Evolutionary conservation across 768 basidiomycete species (phyloP).

Genomic region (Leucocoprinus sp.): DNA sequence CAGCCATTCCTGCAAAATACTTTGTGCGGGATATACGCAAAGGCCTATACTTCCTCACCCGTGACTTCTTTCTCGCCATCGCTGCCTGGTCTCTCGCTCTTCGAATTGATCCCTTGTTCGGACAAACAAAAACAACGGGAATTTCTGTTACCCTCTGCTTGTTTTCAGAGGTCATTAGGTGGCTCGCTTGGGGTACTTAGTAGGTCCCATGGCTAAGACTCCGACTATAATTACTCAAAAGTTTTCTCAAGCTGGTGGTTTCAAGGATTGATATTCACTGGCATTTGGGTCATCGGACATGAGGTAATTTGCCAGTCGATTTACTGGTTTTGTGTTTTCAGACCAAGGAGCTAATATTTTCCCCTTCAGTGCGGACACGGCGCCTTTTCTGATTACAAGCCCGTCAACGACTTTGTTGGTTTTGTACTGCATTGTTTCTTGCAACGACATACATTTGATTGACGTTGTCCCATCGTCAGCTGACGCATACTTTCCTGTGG

Average conservation of each 20-base stretch:
- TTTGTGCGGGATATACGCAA: constrained; percentile 35
- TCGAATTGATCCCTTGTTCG: constrained; percentile 36
- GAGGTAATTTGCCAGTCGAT: constrained; percentile 30
- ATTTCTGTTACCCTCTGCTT: constrained; percentile 24
- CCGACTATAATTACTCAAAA: neutral
- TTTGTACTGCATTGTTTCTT: constrained; percentile 30
- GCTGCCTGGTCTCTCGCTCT: constrained; percentile 34
- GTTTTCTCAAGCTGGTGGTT: constrained; percentile 44
- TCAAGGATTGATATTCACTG: constrained; percentile 51
- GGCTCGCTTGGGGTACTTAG: constrained; percentile 40
- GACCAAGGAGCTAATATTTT: constrained; percentile 1
- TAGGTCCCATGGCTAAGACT: constrained; percentile 18
- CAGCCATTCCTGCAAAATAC: constrained; percentile 36
- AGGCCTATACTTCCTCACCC: constrained; percentile 34
- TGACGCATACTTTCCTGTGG: constrained; percentile 39
- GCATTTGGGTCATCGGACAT: constrained; percentile 54
- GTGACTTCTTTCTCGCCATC: constrained; percentile 38
- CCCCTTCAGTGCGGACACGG: constrained; percentile 44
- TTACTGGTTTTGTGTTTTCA: neutral
- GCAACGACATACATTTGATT: constrained; percentile 8
- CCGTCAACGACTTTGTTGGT: constrained; percentile 41
- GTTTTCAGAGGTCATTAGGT: constrained; percentile 30
- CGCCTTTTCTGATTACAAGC: constrained; percentile 42
- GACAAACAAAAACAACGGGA: constrained; percentile 15
- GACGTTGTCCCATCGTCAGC: constrained; percentile 18